These are phyloP conservation scores for Avena sativa DNA, from an alignment of 176 grass and related monocot species.

Conservation along the genomic window DNA sequence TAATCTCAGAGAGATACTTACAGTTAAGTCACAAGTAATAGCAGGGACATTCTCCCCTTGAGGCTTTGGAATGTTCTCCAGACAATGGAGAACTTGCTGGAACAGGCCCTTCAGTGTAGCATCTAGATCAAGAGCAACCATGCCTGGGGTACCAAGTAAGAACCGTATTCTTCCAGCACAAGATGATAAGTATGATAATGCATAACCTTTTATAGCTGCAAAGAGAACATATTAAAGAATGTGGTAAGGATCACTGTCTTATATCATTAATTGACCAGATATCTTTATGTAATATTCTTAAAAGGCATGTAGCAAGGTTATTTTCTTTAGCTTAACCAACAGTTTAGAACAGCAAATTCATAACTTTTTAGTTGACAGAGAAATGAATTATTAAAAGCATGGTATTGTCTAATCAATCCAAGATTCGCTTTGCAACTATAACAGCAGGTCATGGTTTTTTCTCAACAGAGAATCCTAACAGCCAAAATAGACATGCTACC, in stretches of 20 bases:
- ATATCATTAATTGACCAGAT: conserved; percentile 24
- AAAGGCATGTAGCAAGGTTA: background rate
- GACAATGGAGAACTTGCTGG: conserved; percentile 96
- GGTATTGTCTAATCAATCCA: background rate
- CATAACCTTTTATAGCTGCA: conserved; percentile 96
- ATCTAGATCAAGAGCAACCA: conserved; percentile 98
- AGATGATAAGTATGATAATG: conserved; percentile 92
- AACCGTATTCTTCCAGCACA: conserved; percentile 92
- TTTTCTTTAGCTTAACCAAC: background rate
- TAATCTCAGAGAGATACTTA: conserved; percentile 42
- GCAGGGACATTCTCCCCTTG: conserved; percentile 81
- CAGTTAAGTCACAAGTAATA: conserved; percentile 76
- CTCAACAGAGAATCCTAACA: background rate
- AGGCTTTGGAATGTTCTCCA: conserved; percentile 90
- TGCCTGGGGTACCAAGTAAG: conserved; percentile 97
- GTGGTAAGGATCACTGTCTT: conserved; percentile 13
- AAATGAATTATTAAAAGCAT: background rate
- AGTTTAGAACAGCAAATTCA: background rate
- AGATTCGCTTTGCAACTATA: background rate
- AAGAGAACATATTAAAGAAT: conserved; percentile 38
- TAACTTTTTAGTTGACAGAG: background rate
- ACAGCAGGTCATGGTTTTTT: background rate
- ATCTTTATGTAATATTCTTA: background rate
- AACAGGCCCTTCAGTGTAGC: conserved; percentile 83
- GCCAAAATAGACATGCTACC: background rate